Base-by-base conservation (phyloP, 139 green algal genomes). In the Coelastrella sp. region DNA sequence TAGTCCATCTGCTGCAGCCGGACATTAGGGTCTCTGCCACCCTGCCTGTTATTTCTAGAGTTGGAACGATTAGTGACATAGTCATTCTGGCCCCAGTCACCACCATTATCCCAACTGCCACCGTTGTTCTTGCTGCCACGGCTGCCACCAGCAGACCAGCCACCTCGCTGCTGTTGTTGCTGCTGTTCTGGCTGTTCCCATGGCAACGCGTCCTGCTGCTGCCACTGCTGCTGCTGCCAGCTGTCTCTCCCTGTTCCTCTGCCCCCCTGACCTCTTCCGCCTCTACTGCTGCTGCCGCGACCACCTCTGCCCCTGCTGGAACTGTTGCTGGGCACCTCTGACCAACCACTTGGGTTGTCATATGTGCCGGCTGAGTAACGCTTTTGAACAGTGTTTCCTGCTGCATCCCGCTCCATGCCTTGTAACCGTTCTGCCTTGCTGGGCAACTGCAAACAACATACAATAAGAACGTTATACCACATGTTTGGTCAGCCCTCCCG, bases 311-410 rank as follows among this genome's bases (percentile, higher is more conserved):
- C 17, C 17, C 75, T 82, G 75, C 75, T 82, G 75, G 51, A 71
- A 35, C 73, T 81, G 73, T 9, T 57, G 51, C 72, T 15, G n/a
- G 72, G 30, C 0, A 34, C 51, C 2, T 32, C 35, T 41, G 51
- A 71, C 75, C 75, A 82, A 19, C 75, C 50, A 35, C 37, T 82
- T 8, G 75, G 75, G 75, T 82, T 82, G 35, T 51, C 38, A 38
- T 51, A 81, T 0, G 35, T 53, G 32, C 73, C 73, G 0, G 73
- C 30, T 8, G 34, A 63, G 32, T 43, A 51, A 15, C 57, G 43
- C 43, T 53, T 51, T 34, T 79, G 57, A n/a, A 79, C 57, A 3
- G 41, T 43, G 45, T 79, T 79, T 27, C 72, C 72, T 17, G 72
- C 43, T 37, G 53, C 72, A 15, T 79, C 72, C 9, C 43, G 34